Conservation (phyloP, 805 yeast species). For the Yarrowia yakushimensis region DNA sequence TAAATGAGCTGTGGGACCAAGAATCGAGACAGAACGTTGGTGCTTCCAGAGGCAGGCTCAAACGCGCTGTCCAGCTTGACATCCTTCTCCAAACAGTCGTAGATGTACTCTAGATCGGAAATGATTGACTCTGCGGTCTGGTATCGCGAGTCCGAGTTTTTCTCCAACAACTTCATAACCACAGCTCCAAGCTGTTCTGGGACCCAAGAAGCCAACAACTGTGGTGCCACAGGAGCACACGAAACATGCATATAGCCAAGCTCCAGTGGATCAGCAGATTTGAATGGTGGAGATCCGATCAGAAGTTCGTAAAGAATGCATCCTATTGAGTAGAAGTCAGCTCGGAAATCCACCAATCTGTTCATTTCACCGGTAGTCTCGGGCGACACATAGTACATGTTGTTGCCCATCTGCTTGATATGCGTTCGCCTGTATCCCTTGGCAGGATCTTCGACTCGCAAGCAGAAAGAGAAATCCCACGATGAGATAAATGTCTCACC, state of each 20-base stretch:
- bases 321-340: conserved; percentile 51
- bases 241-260: conserved; percentile 43
- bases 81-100: conserved; percentile 27
- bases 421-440: conserved; percentile 45
- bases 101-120: conserved; percentile 39
- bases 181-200: conserved; percentile 39
- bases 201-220: conserved; percentile 33
- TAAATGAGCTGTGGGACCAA: conserved; percentile 35
- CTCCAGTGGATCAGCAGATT: conserved; percentile 41
- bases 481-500: conserved; percentile 43
- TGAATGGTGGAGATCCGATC: conserved; percentile 47
- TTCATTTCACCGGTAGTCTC: conserved; percentile 45
- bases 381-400: conserved; percentile 50
- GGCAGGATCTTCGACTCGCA: conserved; percentile 43
- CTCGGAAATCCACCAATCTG: conserved; percentile 44
- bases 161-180: conserved; percentile 45
- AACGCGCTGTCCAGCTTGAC: conserved; percentile 27
- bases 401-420: conserved; percentile 40
- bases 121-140: conserved; percentile 39
- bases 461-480: conserved; percentile 49
- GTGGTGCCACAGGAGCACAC: conserved; percentile 45
- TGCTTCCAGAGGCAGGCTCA: conserved; percentile 26
- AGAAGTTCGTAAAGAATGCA: conserved; percentile 49
- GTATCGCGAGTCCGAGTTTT: conserved; percentile 43
- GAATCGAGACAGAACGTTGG: conserved; percentile 27